Base-by-base conservation (phyloP, 2,329 filamentous ascomycete genomes). In the Passalora sequoiae region DNA sequence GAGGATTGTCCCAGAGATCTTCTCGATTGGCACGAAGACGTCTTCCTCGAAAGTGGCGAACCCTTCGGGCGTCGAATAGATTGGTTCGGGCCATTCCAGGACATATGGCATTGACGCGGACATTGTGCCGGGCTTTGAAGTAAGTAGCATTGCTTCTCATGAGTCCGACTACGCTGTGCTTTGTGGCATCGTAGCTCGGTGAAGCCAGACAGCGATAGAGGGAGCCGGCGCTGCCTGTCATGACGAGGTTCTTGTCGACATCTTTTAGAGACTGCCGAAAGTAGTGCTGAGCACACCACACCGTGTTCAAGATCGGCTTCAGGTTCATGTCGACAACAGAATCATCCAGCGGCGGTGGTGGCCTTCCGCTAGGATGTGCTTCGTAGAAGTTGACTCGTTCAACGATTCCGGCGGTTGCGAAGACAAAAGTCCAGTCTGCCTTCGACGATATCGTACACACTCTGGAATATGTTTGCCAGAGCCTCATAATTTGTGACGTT, bases 321-420 rank as follows among this genome's bases (percentile, higher is more conserved):
- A n/a, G n/a, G 61, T 71, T 65, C 30, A 69, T 61, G 35, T 71
- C 67, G 30, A 66, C 58, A n/a, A 65, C 59, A n/a, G 62, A 54
- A 28, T 62, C 60, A 19, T 61, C 58, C 2, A 68, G 58, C 36
- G 60, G 58, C 16, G 59, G 54, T 16, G 51, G 46, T 12, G 40
- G 32, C 20, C 40, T 40, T 10, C 44, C 51, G 4, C 16, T 12
- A 9, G 49, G 46, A 40, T 66, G 61, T n/a, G 48, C 39, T 8
- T 44, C 30, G 17, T 58, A 39, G 24, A 59, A 58, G 25, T 51
- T 59, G 15, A 69, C 66, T 2, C 65, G 65, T 5, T 71, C 69
- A 1, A 63, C 65, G 17, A 79, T 61, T 12, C 78, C 78, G 1
- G 78, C 78, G 51, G 80, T 81, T 39, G 69, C 69, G 43, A 72